Evolutionary conservation across 2,329 filamentous ascomycete genomes (phyloP).

Genomic region (Penicillium sp.): DNA sequence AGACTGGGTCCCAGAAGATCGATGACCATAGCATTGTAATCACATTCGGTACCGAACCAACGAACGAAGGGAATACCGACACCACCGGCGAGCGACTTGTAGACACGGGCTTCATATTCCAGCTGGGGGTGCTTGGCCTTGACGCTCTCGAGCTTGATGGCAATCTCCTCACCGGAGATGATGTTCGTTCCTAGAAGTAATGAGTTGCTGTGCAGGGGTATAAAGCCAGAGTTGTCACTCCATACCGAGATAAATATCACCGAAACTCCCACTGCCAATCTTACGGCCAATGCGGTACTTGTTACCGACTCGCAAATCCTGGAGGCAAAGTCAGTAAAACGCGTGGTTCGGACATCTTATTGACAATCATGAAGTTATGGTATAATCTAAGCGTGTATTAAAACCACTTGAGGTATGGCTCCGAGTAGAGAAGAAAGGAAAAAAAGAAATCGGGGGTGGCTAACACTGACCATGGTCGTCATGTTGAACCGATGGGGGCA

Average conservation of each 20-base stretch:
- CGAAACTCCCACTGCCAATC: slow-evolving; percentile 96
- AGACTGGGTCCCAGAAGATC: slow-evolving; percentile 92
- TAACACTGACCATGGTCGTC: slow-evolving; percentile 39
- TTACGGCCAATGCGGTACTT: slow-evolving; percentile 99
- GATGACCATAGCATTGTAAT: slow-evolving; percentile 99
- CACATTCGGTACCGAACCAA: slow-evolving; percentile 99
- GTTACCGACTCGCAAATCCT: slow-evolving; percentile 99
- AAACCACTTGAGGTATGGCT: background rate
- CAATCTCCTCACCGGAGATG: slow-evolving; percentile 98
- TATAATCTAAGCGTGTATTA: background rate
- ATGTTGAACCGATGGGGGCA: slow-evolving; percentile 30
- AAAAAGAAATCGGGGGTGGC: background rate
- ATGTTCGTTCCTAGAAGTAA: slow-evolving; percentile 81
- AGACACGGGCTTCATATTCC: slow-evolving; percentile 94
- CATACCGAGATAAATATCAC: slow-evolving; percentile 89
- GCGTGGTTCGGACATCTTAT: background rate
- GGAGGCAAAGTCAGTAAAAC: slow-evolving; percentile 21
- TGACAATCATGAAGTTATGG: background rate
- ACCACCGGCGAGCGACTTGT: slow-evolving; percentile 83
- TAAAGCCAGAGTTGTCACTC: slow-evolving; percentile 1
- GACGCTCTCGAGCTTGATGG: slow-evolving; percentile 98
- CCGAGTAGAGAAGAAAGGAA: background rate
- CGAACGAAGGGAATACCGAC: slow-evolving; percentile 98
- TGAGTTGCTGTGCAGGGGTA: slow-evolving; percentile 10
- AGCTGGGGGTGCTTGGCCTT: slow-evolving; percentile 99